A percentile compares a stretch with the other conserved stretches of the same genome.
Evolutionary conservation across 306 rosid species (phyloP).

Genomic region (Trifolium subterraneum): DNA sequence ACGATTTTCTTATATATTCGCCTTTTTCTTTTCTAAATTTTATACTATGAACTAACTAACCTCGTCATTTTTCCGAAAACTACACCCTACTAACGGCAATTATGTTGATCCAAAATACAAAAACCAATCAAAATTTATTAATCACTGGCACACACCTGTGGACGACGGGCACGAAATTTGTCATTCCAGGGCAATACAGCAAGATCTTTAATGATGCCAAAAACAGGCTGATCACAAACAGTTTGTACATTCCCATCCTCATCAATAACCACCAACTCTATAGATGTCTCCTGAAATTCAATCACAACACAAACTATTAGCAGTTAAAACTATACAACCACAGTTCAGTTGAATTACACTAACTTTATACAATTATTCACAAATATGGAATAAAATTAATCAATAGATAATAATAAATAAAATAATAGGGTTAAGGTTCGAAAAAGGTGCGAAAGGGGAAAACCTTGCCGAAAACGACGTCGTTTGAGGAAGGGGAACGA

Average conservation of each 20-base stretch:
- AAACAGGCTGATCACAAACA: slow-evolving; percentile 89
- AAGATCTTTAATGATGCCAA: slow-evolving; percentile 86
- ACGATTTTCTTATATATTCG: no score
- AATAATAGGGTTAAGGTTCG: not conserved
- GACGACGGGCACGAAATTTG: slow-evolving; percentile 53
- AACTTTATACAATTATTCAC: not conserved
- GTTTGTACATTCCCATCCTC: slow-evolving; percentile 86
- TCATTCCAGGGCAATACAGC: slow-evolving; percentile 87
- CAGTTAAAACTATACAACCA: slow-evolving; percentile 4
- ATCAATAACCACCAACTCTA: slow-evolving; percentile 79
- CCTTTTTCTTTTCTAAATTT: no score
- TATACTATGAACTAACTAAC: not conserved
- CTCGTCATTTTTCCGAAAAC: not conserved
- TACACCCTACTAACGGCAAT: not conserved
- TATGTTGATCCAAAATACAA: not conserved
- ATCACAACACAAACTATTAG: slow-evolving; percentile 16
- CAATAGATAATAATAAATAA: no score
- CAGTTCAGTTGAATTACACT: slow-evolving; percentile 24
- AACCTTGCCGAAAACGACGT: slow-evolving; percentile 85
- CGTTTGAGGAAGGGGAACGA: slow-evolving; percentile 74
- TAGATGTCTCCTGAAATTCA: slow-evolving; percentile 76
- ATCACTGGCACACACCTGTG: slow-evolving; percentile 56
- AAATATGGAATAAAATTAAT: no score
- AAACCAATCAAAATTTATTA: not conserved
- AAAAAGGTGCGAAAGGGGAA: not conserved